Evolutionary conservation across 768 basidiomycete species (phyloP).

Genomic region (Russula vinacea): DNA sequence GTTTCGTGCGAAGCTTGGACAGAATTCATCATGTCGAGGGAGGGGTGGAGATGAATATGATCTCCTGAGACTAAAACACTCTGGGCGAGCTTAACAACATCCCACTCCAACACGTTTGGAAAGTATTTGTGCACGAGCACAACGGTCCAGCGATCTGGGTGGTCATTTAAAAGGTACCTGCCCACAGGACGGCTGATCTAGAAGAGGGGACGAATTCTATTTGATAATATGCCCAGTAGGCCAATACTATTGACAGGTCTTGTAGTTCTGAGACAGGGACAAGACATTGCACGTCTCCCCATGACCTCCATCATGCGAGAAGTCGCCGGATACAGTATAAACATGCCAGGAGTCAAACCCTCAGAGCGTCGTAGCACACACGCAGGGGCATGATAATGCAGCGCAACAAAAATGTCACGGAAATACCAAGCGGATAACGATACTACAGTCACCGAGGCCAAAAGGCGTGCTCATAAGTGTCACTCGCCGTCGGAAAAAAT

Average conservation of each 20-base stretch:
- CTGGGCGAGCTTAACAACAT: too few species aligned
- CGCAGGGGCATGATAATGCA: constrained; percentile 32
- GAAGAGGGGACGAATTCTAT: background rate
- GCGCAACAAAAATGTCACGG: constrained; percentile 40
- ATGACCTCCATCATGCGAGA: background rate
- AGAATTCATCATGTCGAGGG: background rate
- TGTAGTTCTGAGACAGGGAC: background rate
- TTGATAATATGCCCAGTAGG: background rate
- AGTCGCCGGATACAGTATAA: background rate
- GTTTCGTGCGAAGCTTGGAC: background rate
- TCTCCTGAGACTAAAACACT: background rate
- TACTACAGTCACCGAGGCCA: background rate
- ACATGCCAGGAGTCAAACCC: background rate
- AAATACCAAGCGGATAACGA: constrained; percentile 4
- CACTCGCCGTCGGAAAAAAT: constrained; percentile 24
- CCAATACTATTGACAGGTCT: background rate
- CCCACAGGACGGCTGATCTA: too few species aligned
- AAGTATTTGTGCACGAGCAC: too few species aligned
- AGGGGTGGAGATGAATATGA: background rate
- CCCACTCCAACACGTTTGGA: too few species aligned
- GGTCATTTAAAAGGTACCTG: too few species aligned
- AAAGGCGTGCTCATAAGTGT: background rate
- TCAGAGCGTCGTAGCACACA: background rate
- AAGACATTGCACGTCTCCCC: background rate
- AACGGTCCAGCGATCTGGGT: too few species aligned